These are phyloP conservation scores for Paramecium primaurelia DNA, from an alignment of 73 alveolate species.

Conservation along the genomic window DNA sequence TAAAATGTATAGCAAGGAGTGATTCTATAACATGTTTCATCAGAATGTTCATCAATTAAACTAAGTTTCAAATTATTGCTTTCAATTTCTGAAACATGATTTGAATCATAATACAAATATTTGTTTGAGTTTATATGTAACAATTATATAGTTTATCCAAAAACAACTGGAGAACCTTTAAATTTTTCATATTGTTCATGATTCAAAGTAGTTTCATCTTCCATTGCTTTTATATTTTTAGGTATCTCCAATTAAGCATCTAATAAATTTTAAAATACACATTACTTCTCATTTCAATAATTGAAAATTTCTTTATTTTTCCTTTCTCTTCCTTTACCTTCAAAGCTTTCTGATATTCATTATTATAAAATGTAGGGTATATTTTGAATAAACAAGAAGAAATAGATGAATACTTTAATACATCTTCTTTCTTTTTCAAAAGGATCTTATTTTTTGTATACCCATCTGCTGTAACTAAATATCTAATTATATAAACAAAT, in stretches of 20 bases:
- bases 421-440: slow-evolving; percentile 30
- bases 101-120: slow-evolving; percentile 46
- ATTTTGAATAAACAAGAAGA: slow-evolving; percentile 55
- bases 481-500: not conserved
- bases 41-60: slow-evolving; percentile 53
- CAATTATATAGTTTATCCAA: slow-evolving; percentile 42
- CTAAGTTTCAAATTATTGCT: slow-evolving; percentile 48
- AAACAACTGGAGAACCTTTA: slow-evolving; percentile 58
- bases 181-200: slow-evolving; percentile 50
- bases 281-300: not conserved
- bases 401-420: not conserved
- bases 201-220: slow-evolving; percentile 51
- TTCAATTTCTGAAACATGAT: slow-evolving; percentile 55
- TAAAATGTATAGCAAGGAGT: slow-evolving; percentile 44
- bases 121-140: slow-evolving; percentile 55
- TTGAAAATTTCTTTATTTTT: not conserved
- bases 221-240: slow-evolving; percentile 51
- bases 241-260: slow-evolving; percentile 56
- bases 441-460: slow-evolving; percentile 52
- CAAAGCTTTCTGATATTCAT: slow-evolving; percentile 40
- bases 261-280: not conserved
- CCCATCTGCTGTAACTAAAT: slow-evolving; percentile 55
- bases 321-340: slow-evolving; percentile 37
- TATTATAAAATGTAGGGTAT: slow-evolving; percentile 52
- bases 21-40: slow-evolving; percentile 47